A percentile compares a stretch with the other conserved stretches of the same genome.
phyloP scores from a whole-genome alignment of 176 grass and related monocot genomes.

The Juncus effusus region DNA sequence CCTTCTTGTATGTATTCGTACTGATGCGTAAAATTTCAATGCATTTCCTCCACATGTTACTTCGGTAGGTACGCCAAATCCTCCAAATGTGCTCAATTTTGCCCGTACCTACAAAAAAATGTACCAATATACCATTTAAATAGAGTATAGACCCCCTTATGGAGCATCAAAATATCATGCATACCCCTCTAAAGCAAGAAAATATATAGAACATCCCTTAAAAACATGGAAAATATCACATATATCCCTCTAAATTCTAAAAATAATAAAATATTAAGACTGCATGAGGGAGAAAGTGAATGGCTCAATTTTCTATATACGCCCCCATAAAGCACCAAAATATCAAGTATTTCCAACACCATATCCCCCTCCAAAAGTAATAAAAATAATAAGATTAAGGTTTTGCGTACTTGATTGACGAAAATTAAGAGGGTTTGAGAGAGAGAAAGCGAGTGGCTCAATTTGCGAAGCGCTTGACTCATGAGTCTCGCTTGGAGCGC shows the following conservation, averaged over 20 bases:
- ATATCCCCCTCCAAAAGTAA: neutral
- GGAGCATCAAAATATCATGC: conserved; percentile 2
- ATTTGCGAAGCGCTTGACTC: conserved; percentile 48
- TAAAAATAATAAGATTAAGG: neutral
- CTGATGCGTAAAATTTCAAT: conserved; percentile 56
- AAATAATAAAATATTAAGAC: neutral
- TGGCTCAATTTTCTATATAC: neutral
- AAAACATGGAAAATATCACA: no score
- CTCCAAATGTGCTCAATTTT: conserved; percentile 47
- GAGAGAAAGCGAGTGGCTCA: conserved; percentile 41
- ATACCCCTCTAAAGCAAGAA: neutral
- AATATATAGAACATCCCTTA: neutral
- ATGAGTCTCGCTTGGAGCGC: conserved; percentile 54
- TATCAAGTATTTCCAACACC: conserved; percentile 8
- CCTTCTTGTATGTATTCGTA: conserved; percentile 41
- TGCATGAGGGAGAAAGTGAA: conserved; percentile 8
- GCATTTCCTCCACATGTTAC: conserved; percentile 49
- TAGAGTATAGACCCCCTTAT: no score
- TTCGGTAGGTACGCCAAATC: conserved; percentile 42
- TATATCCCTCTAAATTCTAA: neutral
- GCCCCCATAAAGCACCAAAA: neutral
- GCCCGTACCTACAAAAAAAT: conserved; percentile 29
- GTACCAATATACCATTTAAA: no score
- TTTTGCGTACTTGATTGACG: conserved; percentile 39
- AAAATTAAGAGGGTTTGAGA: conserved; percentile 47